Evolutionary conservation across 371 early-diverging fungal species (phyloP).

Genomic region (Mortierella sp.): DNA sequence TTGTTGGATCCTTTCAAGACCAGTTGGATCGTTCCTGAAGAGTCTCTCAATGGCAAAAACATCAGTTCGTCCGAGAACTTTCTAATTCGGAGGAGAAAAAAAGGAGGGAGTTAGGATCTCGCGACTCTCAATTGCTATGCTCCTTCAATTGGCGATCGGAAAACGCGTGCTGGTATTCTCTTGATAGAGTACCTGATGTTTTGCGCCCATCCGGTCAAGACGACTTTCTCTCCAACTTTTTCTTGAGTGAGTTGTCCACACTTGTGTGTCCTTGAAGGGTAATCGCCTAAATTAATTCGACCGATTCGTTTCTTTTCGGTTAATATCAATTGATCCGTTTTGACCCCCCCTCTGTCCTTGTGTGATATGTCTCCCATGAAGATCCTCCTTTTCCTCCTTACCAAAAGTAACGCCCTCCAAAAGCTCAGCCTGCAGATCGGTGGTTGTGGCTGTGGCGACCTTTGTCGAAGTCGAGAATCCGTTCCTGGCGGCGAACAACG

Average conservation of each 20-base stretch:
- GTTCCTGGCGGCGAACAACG: not conserved
- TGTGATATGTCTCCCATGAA: not conserved
- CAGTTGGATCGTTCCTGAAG: constrained; percentile 75
- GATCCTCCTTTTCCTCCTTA: not conserved
- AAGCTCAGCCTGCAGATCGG: constrained; percentile 21
- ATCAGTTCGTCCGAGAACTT: constrained; percentile 71
- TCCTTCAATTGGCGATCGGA: not conserved
- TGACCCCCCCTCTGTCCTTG: not conserved
- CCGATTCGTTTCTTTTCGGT: not conserved
- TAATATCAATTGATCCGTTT: not conserved
- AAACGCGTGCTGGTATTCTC: too few relatives aligned
- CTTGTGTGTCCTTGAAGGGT: constrained; percentile 75
- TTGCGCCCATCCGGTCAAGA: constrained; percentile 84
- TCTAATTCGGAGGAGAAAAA: constrained; percentile 60
- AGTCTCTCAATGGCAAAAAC: constrained; percentile 80
- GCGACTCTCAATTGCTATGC: not conserved
- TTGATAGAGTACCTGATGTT: constrained; percentile 72
- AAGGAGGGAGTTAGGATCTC: not conserved
- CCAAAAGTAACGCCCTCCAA: constrained; percentile 49
- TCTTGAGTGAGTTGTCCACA: constrained; percentile 72
- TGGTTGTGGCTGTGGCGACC: not conserved
- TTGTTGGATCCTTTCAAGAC: constrained; percentile 60
- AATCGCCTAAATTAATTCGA: constrained; percentile 38
- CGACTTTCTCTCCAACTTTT: constrained; percentile 73
- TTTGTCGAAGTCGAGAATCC: not conserved